Conservation (phyloP, 139 green algal genomes). For the Auxenochlorella pyrenoidosa region DNA sequence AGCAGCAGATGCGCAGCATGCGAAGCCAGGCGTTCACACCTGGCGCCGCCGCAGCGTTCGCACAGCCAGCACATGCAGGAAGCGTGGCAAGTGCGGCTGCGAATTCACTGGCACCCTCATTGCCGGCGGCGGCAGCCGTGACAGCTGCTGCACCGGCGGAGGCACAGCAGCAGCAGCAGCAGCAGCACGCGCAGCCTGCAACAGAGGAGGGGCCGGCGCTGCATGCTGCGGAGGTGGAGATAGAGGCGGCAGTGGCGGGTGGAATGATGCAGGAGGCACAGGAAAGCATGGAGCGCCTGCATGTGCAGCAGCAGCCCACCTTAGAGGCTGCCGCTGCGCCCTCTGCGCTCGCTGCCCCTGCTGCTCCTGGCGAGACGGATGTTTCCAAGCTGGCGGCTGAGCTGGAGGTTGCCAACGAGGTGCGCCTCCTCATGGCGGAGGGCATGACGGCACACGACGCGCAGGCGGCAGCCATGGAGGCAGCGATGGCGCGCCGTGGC, state of each 20-base stretch:
- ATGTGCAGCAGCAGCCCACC: neutral
- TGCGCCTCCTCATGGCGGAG: neutral
- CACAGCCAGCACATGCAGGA: neutral
- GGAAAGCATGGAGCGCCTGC: neutral
- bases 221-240: slow-evolving; percentile 13
- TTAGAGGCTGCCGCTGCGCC: neutral
- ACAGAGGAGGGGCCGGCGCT: neutral
- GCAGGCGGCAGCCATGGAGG: slow-evolving; percentile 32
- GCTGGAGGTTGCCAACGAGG: slow-evolving; percentile 16
- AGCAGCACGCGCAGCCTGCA: neutral
- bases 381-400: slow-evolving; percentile 24
- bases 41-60: neutral
- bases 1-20: slow-evolving; percentile 40
- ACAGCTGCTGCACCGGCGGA: neutral
- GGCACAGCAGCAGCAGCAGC: neutral
- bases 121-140: neutral
- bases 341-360: neutral
- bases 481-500: neutral
- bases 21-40: neutral
- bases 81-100: neutral
- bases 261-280: slow-evolving; percentile 12
- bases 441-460: slow-evolving; percentile 31
- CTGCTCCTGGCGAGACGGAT: no score
- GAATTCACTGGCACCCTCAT: neutral
- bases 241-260: slow-evolving; percentile 15